These are phyloP conservation scores for Nannizziopsis barbatae DNA, from an alignment of 2,329 filamentous ascomycete species.

Conservation along the genomic window DNA sequence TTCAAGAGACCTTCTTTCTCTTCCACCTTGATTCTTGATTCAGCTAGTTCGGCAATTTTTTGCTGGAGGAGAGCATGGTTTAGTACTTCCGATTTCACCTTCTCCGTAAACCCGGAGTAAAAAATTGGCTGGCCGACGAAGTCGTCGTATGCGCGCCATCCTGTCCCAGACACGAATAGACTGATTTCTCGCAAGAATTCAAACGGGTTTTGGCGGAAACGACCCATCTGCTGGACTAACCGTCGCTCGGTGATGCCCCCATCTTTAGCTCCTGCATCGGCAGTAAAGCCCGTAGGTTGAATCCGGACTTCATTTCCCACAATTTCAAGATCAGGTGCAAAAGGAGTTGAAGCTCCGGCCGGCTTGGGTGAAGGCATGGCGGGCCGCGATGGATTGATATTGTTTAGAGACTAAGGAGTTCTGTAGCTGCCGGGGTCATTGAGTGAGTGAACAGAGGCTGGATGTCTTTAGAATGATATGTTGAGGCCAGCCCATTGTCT, in stretches of 20 bases:
- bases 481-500: slow-evolving; percentile 1
- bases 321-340: slow-evolving; percentile 64
- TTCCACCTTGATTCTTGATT: slow-evolving; percentile 62
- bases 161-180: slow-evolving; percentile 80
- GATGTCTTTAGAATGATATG: background rate
- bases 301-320: slow-evolving; percentile 62
- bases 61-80: slow-evolving; percentile 61
- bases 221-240: slow-evolving; percentile 62
- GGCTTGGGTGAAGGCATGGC: slow-evolving; percentile 25
- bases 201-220: slow-evolving; percentile 63
- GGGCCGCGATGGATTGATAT: background rate
- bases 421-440: background rate
- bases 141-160: slow-evolving; percentile 89
- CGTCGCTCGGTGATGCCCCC: slow-evolving; percentile 38
- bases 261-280: slow-evolving; percentile 31
- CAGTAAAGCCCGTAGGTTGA: slow-evolving; percentile 55
- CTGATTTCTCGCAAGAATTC: slow-evolving; percentile 89
- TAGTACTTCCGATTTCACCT: slow-evolving; percentile 71
- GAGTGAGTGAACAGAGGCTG: background rate
- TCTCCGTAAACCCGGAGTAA: slow-evolving; percentile 81
- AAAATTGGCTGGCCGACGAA: slow-evolving; percentile 87
- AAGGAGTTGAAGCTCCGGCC: slow-evolving; percentile 21
- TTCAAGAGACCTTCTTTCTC: slow-evolving; percentile 59
- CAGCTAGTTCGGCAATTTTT: slow-evolving; percentile 66
- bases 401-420: background rate